Conservation (phyloP, 2,329 filamentous ascomycete genomes). For the Didymella segeticola region DNA sequence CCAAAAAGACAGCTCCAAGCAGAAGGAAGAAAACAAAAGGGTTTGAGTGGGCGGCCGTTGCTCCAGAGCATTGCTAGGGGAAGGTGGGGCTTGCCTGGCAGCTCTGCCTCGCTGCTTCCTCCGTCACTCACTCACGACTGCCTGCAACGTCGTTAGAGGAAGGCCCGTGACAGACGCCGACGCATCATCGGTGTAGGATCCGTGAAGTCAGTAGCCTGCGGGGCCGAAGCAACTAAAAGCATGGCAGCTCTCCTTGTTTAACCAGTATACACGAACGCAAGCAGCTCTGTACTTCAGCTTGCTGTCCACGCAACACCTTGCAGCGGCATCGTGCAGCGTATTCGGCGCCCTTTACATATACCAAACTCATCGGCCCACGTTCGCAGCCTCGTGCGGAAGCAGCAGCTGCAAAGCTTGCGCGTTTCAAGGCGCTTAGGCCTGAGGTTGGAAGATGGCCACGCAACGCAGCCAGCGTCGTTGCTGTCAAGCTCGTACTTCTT, state of each 20-base stretch:
- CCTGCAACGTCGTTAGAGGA: background rate
- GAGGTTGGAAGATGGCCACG: too few relatives aligned
- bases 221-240: too few relatives aligned
- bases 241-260: background rate
- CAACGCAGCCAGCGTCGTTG: too few relatives aligned
- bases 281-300: background rate
- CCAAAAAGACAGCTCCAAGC: background rate
- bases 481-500: background rate
- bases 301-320: background rate
- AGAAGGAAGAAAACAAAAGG: background rate
- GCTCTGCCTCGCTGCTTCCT: background rate
- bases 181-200: background rate
- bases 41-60: background rate
- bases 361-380: background rate
- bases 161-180: background rate
- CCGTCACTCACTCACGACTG: background rate
- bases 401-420: too few relatives aligned
- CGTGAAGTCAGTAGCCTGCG: background rate
- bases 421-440: too few relatives aligned
- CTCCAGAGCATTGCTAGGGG: background rate
- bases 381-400: too few relatives aligned
- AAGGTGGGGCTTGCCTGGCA: conserved; percentile 6
- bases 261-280: background rate
- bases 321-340: background rate
- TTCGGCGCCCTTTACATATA: background rate